Evolutionary conservation across 2,329 filamentous ascomycete genomes (phyloP).

Genomic region (Aureobasidium uvarum): DNA sequence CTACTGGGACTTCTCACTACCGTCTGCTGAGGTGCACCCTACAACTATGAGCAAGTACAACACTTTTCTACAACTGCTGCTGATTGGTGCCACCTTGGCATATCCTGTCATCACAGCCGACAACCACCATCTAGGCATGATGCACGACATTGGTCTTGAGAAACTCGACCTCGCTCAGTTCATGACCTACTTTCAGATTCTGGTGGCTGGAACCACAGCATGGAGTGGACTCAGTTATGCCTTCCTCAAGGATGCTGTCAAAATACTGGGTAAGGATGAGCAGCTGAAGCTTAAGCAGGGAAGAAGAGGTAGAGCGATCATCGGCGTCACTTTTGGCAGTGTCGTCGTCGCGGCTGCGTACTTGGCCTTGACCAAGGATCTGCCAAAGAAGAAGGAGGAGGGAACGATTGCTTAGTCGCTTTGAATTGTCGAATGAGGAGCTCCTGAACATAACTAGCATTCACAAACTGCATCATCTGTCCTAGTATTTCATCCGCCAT

Average conservation of each 20-base stretch:
- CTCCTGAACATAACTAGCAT: not conserved
- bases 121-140: conserved; percentile 31
- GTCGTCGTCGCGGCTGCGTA: conserved; percentile 45
- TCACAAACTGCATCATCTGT: not conserved
- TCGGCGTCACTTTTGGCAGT: conserved; percentile 48
- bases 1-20: conserved; percentile 97
- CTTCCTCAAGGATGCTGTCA: conserved; percentile 86
- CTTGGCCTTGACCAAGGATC: conserved; percentile 28
- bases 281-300: conserved; percentile 50
- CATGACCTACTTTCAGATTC: conserved; percentile 58
- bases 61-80: conserved; percentile 82
- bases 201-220: conserved; percentile 84
- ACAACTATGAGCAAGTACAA: conserved; percentile 86
- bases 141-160: conserved; percentile 31
- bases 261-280: conserved; percentile 63
- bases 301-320: conserved; percentile 48
- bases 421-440: not conserved
- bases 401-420: not conserved
- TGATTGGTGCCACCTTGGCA: conserved; percentile 81
- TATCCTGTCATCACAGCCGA: conserved; percentile 63
- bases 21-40: conserved; percentile 78
- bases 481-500: not conserved
- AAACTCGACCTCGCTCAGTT: conserved; percentile 38
- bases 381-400: conserved; percentile 18
- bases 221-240: conserved; percentile 95